Percentiles rank a stretch among this genome's conserved stretches.
Conservation (phyloP, 139 green algal genomes). For the Micractinium sp. region DNA sequence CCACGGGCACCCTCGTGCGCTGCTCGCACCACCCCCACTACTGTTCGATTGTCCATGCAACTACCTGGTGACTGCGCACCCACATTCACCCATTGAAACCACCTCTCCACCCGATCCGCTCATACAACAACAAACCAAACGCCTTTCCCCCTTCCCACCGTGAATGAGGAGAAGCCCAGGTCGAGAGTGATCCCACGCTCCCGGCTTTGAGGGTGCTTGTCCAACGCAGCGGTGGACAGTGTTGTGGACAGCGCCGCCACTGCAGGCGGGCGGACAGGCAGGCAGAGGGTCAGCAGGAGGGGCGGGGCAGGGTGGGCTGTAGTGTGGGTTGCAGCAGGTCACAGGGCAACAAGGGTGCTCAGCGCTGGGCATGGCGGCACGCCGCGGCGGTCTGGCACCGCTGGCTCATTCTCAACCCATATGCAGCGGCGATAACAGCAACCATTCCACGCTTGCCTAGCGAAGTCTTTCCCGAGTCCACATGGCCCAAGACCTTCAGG, state of each 20-base stretch:
- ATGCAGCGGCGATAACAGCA: no score
- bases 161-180: conserved; percentile 96
- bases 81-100: neutral
- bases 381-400: neutral
- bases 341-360: neutral
- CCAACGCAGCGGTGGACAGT: conserved; percentile 93
- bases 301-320: neutral
- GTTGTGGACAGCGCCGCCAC: conserved; percentile 88
- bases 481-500: conserved; percentile 83
- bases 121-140: neutral
- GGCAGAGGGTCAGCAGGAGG: neutral
- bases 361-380: neutral
- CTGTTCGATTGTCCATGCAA: no score
- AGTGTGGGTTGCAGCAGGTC: no score
- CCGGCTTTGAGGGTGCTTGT: conserved; percentile 96
- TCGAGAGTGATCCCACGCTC: conserved; percentile 97
- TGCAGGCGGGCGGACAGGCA: conserved; percentile 40
- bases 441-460: conserved; percentile 65
- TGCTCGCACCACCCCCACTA: no score
- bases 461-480: conserved; percentile 96
- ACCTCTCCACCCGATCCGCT: neutral
- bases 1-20: no score
- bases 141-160: conserved; percentile 29
- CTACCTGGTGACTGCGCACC: no score
- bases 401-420: neutral